Percentiles rank a stretch among this genome's conserved stretches.
phyloP scores from a whole-genome alignment of 2,329 filamentous ascomycete genomes.

The Geosmithia flava region DNA sequence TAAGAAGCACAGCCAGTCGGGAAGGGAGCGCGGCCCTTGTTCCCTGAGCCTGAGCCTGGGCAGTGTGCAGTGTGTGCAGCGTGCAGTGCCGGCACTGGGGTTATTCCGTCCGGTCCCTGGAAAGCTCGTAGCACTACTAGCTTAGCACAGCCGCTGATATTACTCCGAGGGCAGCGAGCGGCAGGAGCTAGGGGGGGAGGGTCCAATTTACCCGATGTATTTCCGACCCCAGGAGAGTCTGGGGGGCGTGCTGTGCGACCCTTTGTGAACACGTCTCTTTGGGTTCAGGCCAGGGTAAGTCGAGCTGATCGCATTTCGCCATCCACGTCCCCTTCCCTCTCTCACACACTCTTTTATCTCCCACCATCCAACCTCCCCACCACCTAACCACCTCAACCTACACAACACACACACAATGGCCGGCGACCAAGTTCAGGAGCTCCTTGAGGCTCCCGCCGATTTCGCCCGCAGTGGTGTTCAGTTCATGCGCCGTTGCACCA shows the following conservation, averaged over 20 bases:
- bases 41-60: neutral
- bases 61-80: too few species aligned
- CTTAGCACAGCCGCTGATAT: neutral
- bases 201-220: neutral
- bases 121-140: neutral
- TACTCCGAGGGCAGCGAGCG: neutral
- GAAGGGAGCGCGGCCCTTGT: neutral
- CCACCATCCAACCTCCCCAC: neutral
- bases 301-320: neutral
- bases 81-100: neutral
- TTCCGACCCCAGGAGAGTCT: neutral
- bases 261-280: constrained; percentile 3
- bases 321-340: neutral
- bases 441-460: constrained; percentile 56
- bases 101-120: neutral
- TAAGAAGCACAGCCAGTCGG: neutral
- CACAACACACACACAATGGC: constrained; percentile 39
- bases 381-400: constrained; percentile 8
- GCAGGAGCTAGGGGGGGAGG: too few species aligned
- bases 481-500: constrained; percentile 50
- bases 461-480: constrained; percentile 50
- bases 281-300: neutral
- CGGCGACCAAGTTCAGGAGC: constrained; percentile 52
- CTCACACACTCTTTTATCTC: neutral
- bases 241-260: too few species aligned